Conservation (phyloP, 257 asterid genomes). For the Scutellaria barbata region DNA sequence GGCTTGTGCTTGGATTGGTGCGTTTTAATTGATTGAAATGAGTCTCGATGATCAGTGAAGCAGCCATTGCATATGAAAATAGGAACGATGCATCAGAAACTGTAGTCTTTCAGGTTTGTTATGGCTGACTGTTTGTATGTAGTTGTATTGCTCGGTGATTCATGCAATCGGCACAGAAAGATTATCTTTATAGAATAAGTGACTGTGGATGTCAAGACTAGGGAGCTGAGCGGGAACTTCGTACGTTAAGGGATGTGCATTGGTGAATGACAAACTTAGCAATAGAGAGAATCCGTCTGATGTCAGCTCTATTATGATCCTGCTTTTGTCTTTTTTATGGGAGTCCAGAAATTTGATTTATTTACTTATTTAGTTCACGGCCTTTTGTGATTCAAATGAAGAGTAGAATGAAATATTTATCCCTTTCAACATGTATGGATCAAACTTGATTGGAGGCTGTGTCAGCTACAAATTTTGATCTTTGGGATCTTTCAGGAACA, state of each 20-base stretch:
- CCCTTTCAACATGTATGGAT: conserved; percentile 11
- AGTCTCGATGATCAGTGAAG: conserved; percentile 37
- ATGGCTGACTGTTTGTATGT: conserved; percentile 37
- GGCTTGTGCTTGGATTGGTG: conserved; percentile 14
- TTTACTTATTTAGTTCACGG: background rate
- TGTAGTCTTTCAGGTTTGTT: conserved; percentile 33
- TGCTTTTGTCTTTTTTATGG: conserved; percentile 22
- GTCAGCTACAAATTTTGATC: background rate
- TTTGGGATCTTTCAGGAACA: conserved; percentile 6
- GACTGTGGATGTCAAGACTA: conserved; percentile 39
- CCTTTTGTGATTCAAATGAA: conserved; percentile 11
- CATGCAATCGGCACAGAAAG: conserved; percentile 23
- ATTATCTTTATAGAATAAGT: conserved; percentile 16
- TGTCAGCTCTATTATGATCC: conserved; percentile 18
- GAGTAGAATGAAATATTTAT: background rate
- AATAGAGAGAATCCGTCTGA: conserved; percentile 18
- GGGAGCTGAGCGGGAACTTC: conserved; percentile 8
- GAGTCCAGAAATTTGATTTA: conserved; percentile 20
- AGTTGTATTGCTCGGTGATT: conserved; percentile 32
- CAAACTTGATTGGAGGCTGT: conserved; percentile 22
- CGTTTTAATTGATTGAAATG: conserved; percentile 28
- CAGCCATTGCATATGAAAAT: conserved; percentile 21
- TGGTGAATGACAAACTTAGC: conserved; percentile 19
- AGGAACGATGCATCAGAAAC: conserved; percentile 36
- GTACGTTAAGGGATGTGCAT: conserved; percentile 19